Conservation (phyloP, 1,284 basidiomycete species). For the Tremellales sp. region DNA sequence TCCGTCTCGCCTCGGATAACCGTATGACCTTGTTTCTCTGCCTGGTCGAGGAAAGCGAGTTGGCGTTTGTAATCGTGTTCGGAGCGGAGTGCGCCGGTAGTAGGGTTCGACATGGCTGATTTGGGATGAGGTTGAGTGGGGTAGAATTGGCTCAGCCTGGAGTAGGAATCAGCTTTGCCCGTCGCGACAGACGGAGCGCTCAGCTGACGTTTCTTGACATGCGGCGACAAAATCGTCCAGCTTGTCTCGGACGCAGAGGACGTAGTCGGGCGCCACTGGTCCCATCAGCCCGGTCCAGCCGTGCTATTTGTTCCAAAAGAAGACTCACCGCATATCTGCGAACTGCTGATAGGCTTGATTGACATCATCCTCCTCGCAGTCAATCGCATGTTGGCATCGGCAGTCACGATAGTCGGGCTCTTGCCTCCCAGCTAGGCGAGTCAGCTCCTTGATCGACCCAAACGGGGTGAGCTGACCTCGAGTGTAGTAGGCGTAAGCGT, state of each 20-base stretch:
- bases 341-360: slow-evolving; percentile 63
- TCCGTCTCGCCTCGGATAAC: slow-evolving; percentile 67
- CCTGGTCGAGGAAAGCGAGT: slow-evolving; percentile 60
- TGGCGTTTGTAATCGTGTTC: slow-evolving; percentile 60
- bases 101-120: slow-evolving; percentile 49
- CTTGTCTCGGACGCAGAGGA: slow-evolving; percentile 63
- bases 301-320: slow-evolving; percentile 14
- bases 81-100: slow-evolving; percentile 56
- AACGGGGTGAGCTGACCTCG: slow-evolving; percentile 43
- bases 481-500: slow-evolving; percentile 77
- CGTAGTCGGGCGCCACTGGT: slow-evolving; percentile 65
- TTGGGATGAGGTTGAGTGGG: slow-evolving; percentile 48
- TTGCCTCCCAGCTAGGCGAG: slow-evolving; percentile 64
- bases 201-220: slow-evolving; percentile 55
- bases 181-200: background rate
- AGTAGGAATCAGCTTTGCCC: background rate
- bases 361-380: slow-evolving; percentile 57
- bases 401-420: slow-evolving; percentile 75
- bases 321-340: slow-evolving; percentile 40
- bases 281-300: slow-evolving; percentile 45
- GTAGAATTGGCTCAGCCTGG: slow-evolving; percentile 25
- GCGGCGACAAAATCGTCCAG: slow-evolving; percentile 63
- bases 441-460: background rate
- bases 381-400: slow-evolving; percentile 52
- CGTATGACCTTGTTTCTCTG: slow-evolving; percentile 59